Evolutionary conservation across 345 rosid genomes (phyloP).

Genomic region (Salix arbutifolia): DNA sequence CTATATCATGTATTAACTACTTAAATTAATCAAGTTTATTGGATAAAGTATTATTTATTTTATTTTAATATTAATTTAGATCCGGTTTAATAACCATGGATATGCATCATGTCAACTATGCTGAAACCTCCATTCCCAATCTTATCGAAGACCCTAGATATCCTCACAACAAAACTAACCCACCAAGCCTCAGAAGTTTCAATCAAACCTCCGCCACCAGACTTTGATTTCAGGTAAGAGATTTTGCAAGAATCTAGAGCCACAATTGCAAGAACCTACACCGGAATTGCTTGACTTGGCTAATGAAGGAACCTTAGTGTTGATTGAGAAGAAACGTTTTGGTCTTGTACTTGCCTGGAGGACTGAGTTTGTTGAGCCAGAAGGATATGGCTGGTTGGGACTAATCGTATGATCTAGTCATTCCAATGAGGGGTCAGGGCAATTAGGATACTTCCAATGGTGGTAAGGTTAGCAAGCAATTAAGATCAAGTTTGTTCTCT

Average conservation of each 20-base stretch:
- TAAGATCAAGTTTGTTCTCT: constrained; percentile 57
- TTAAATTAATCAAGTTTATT: too few species aligned
- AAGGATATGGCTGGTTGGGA: constrained; percentile 75
- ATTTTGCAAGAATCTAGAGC: constrained; percentile 51
- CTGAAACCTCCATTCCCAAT: constrained; percentile 39
- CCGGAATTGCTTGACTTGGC: constrained; percentile 67
- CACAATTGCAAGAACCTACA: constrained; percentile 38
- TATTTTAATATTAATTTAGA: too few species aligned
- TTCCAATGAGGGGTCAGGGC: constrained; percentile 52
- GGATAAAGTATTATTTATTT: too few species aligned
- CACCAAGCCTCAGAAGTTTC: constrained; percentile 40
- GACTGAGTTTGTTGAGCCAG: constrained; percentile 74
- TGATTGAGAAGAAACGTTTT: constrained; percentile 54
- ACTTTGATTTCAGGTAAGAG: constrained; percentile 62
- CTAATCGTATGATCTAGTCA: constrained; percentile 54
- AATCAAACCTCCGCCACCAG: constrained; percentile 62
- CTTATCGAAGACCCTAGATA: constrained; percentile 27
- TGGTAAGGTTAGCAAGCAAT: constrained; percentile 39
- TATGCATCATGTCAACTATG: constrained; percentile 46
- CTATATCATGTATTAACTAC: too few species aligned
- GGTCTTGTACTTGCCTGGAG: constrained; percentile 84
- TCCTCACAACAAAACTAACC: constrained; percentile 14
- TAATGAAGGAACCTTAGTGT: constrained; percentile 48
- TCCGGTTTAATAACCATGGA: too few species aligned
- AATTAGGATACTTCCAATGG: constrained; percentile 50